These are phyloP conservation scores for Anethum foeniculum DNA, from an alignment of 140 eudicot species.

Conservation along the genomic window DNA sequence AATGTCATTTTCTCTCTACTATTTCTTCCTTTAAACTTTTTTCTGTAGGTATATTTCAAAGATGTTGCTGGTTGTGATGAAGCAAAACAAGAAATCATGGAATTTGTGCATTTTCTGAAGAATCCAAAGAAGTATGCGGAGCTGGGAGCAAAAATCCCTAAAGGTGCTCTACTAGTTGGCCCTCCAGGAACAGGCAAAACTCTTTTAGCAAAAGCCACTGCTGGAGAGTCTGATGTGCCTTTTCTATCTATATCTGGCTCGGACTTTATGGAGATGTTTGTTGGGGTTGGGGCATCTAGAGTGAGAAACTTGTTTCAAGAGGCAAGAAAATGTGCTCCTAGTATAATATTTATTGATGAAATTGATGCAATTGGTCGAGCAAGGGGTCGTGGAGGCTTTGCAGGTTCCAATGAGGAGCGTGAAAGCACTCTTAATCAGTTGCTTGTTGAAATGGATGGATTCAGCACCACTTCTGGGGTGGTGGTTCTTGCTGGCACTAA, in stretches of 20 bases:
- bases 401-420: constrained; percentile 75
- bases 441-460: constrained; percentile 97
- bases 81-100: constrained; percentile 80
- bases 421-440: constrained; percentile 90
- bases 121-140: constrained; percentile 82
- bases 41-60: constrained; percentile 47
- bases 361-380: constrained; percentile 95
- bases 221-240: constrained; percentile 98
- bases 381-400: constrained; percentile 81
- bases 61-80: constrained; percentile 83
- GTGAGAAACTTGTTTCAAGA: constrained; percentile 87
- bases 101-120: constrained; percentile 67
- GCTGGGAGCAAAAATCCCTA: constrained; percentile 90
- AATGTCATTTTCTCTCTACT: background rate
- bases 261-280: constrained; percentile 97
- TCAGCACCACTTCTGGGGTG: constrained; percentile 85
- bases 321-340: constrained; percentile 90
- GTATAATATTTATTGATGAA: constrained; percentile 88
- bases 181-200: constrained; percentile 99
- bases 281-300: constrained; percentile 95
- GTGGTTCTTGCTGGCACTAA: constrained; percentile 96
- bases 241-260: constrained; percentile 84
- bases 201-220: constrained; percentile 89
- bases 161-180: constrained; percentile 90
- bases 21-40: background rate